phyloP scores from a whole-genome alignment of 1,284 basidiomycete genomes.

The Trametes polyzona region DNA sequence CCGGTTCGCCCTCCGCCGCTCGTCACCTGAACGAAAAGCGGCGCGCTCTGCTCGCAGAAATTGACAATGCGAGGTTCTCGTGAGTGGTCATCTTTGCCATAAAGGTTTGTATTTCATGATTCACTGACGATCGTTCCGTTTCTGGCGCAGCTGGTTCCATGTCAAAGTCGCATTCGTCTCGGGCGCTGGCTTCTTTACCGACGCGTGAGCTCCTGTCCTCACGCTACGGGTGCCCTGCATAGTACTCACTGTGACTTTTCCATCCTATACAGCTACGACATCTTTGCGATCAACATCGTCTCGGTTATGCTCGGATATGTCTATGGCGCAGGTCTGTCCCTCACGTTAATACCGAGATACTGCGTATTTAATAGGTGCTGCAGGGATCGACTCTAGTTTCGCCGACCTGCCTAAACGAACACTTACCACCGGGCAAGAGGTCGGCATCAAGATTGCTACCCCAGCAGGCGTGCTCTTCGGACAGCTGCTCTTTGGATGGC shows the following conservation, averaged over 20 bases:
- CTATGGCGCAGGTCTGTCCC: conserved; percentile 43
- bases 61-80: conserved; percentile 60
- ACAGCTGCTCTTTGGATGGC: conserved; percentile 73
- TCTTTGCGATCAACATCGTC: conserved; percentile 58
- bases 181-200: conserved; percentile 85
- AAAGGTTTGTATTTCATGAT: background rate
- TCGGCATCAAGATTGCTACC: conserved; percentile 68
- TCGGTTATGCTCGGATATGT: conserved; percentile 61
- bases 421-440: conserved; percentile 57
- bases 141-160: conserved; percentile 50
- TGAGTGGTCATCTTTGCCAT: conserved; percentile 35
- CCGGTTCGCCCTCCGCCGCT: no score
- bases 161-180: conserved; percentile 76
- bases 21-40: conserved; percentile 43
- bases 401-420: conserved; percentile 22
- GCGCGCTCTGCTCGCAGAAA: conserved; percentile 52
- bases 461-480: conserved; percentile 52
- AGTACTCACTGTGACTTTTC: background rate
- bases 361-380: background rate
- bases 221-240: background rate
- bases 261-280: conserved; percentile 44
- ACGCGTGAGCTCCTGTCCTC: conserved; percentile 56
- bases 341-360: background rate
- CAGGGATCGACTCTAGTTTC: conserved; percentile 17
- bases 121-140: background rate